Base-by-base conservation (phyloP, 305 asterid species). In the Solanum aculeatissimum region DNA sequence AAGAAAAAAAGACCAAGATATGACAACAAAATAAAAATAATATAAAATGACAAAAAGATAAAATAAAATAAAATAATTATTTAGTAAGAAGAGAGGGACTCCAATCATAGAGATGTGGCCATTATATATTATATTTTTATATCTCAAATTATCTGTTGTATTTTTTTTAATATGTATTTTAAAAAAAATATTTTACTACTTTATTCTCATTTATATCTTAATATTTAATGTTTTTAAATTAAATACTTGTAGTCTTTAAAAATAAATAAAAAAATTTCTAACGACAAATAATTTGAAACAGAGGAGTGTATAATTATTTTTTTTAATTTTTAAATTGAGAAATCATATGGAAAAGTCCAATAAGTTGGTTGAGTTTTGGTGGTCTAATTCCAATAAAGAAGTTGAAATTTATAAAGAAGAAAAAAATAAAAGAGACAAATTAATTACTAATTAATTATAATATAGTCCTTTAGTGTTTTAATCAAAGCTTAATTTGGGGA, bases 401-500 rank as follows among this genome's bases (percentile, higher is more conserved):
- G 35, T 47, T 42, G 47, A 58, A 55, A 42, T 82, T 63, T 49
- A 7, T 9, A 82, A 5, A 19, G 21, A 38, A 12, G 21, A 58
- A 11, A n/a, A 79, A 53, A 79, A 49, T 18, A 78, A 54, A 80
- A 10, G 40, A 5, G 40, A 35, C 40, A 35, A 35, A 35, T 35
- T 35, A 35, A 35, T 35, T 35, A 35, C 6, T 35, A 7, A 35
- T 35, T 35, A 35, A 35, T 35, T 35, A 35, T 35, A 35, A 35
- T 40, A 35, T 40, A 35, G 11, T 54, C 32, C 32, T 40, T 23
- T 19, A 40, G 11, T 77, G 79, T 84, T 81, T 87, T 81, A 69
- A 85, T 83, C 87, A 35, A 35, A 81, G 89, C 93, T 87, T 78
- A 86, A 90, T 88, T 87, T 87, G 69, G 87, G 88, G 88, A 69